Evolutionary conservation across 257 asterid genomes (phyloP), one percentile per base, ranked within the genome.

Genomic region (Coffea eugenioides): DNA sequence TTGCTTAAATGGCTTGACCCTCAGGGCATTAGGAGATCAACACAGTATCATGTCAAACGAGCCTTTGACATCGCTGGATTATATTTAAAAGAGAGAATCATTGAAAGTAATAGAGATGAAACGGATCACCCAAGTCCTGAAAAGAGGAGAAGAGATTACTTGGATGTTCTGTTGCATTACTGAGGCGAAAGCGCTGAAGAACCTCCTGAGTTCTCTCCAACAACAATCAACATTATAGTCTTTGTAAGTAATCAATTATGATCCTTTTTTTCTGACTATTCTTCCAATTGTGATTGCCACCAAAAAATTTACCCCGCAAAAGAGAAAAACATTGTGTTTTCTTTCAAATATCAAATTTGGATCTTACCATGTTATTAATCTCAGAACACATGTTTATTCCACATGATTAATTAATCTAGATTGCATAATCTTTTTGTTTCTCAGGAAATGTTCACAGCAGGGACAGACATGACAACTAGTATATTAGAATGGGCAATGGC

Each of bases 401-500:
- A n/a, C n/a, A n/a, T n/a, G n/a, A n/a, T n/a, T n/a, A n/a, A n/a
- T n/a, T n/a, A n/a, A n/a, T n/a, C n/a, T n/a, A n/a, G n/a, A n/a
- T n/a, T n/a, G n/a, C n/a, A n/a, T n/a, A n/a, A n/a, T 6, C 21
- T n/a, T 21, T 23, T 10, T 2, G 3, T 41, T 71, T 49, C 21
- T 4, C 83, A 93, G 97, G 97, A 93, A 77, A 87, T 93, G 92
- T 89, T 93, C 74, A 85, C 91, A 0, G 95, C 93, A 0, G 98
- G 96, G 5, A 92, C 95, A 0, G 96, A 93, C 48, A 93, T 96
- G 36, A 92, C 96, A 65, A 84, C 92, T 1, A 88, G 92, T 72
- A 88, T 93, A 0, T 76, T 93, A 41, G 96, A 93, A 79, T 93
- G 98, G 98, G 93, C 92, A 6, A 92, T 93, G 97, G 86, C 94